Base-by-base conservation (phyloP, 805 yeast species). In the Priceomyces haplophilus region DNA sequence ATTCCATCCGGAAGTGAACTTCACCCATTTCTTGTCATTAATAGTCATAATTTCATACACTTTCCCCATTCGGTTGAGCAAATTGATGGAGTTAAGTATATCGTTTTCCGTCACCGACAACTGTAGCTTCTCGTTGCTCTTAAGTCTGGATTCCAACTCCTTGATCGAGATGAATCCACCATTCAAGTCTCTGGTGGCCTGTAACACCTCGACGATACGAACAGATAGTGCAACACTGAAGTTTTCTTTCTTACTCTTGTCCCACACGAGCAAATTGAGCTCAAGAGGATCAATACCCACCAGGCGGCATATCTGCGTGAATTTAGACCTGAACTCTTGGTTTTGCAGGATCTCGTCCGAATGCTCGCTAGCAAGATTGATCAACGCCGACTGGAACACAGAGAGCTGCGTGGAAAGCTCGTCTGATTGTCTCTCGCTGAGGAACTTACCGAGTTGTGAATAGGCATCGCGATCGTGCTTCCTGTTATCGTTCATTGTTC, bases 211-310 rank as follows among this genome's bases (percentile, higher is more conserved):
- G 11, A 89, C 83, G 12, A 89, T 69, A 43, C 83, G 77, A 11
- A 88, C 84, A 2, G 88, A 80, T 15, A 91, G 62, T 31, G 84
- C 88, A 46, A 80, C 78, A 47, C 75, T 73, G 51, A 76, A 83
- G 52, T 84, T 89, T 5, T 68, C 69, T 16, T 67, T 24, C 24
- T 56, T 55, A 12, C 55, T 49, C 38, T 54, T 60, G 11, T 74
- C 56, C 57, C 66, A 48, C n/a, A 56, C 53, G 45, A 48, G 48
- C 4, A 62, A 49, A 40, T 55, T 39, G 29, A 68, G 56, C 41
- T 69, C 74, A 23, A 90, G 59, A 0, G 96, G 93, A 58, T 90
- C 97, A 15, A 89, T 82, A 1, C 97, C 97, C 21, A 89, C 82
- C 51, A 82, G 78, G 3, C 76, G 68, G 54, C 96, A 88, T 67